Conservation (phyloP, 257 asterid species). For the Sherardia arvensis region DNA sequence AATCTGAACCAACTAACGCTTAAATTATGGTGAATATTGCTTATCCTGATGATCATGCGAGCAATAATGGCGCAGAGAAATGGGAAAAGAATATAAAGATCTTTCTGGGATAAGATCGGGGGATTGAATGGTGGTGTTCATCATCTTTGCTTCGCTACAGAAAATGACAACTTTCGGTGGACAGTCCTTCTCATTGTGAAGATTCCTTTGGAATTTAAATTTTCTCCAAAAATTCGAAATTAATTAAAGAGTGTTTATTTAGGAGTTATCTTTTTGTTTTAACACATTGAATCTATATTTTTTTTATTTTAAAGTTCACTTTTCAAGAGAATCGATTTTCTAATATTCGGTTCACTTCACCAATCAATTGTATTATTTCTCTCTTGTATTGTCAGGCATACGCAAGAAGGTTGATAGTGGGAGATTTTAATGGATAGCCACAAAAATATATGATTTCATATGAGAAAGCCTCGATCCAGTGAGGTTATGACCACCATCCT, state of each 20-base stretch:
- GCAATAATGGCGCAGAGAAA: not conserved
- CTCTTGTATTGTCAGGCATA: too few species aligned
- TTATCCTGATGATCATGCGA: not conserved
- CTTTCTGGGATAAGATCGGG: not conserved
- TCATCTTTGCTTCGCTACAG: not conserved
- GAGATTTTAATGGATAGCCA: too few species aligned
- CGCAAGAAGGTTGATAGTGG: not conserved
- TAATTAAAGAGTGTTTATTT: too few species aligned
- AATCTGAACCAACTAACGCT: not conserved
- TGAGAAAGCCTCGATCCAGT: too few species aligned
- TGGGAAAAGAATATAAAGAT: not conserved
- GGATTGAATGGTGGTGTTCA: not conserved
- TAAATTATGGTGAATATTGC: not conserved
- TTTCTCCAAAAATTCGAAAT: not conserved
- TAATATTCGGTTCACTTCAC: not conserved
- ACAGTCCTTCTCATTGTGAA: not conserved
- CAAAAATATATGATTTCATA: too few species aligned
- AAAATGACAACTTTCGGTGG: conserved; percentile 5
- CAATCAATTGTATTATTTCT: not conserved
- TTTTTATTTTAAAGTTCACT: too few species aligned
- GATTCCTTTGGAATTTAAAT: not conserved
- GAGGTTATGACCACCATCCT: too few species aligned
- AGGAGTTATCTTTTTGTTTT: too few species aligned
- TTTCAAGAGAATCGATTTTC: not conserved
- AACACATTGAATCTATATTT: not conserved